phyloP scores from a whole-genome alignment of 192 early-diverging fungal genomes.

The Gaertneriomyces semiglobifer region DNA sequence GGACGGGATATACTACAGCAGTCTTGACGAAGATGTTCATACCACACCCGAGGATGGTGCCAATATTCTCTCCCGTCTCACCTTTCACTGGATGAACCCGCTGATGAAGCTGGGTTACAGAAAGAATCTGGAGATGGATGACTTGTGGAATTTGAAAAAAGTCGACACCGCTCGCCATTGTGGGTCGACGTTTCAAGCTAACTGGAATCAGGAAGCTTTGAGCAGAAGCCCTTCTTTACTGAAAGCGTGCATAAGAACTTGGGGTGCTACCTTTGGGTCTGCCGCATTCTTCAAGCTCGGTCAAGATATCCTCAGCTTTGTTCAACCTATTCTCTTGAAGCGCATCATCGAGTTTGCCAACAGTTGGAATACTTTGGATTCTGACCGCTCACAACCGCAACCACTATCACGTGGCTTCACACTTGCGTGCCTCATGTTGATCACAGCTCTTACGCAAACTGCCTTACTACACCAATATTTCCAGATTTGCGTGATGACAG shows the following conservation, averaged over 20 bases:
- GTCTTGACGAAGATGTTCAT: conserved; percentile 33
- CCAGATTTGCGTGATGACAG: conserved; percentile 72
- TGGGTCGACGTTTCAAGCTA: conserved; percentile 57
- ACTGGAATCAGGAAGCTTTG: conserved; percentile 70
- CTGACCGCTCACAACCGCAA: conserved; percentile 32
- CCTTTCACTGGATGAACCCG: conserved; percentile 89
- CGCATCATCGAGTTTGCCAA: conserved; percentile 57
- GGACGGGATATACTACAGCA: conserved; percentile 31
- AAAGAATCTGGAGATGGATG: conserved; percentile 69
- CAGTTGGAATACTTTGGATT: conserved; percentile 30
- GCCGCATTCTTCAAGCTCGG: conserved; percentile 73
- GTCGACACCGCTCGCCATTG: conserved; percentile 59
- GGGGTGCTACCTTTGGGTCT: conserved; percentile 64
- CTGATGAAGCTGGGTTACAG: conserved; percentile 75
- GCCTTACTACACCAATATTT: conserved; percentile 85
- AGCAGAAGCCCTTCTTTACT: conserved; percentile 70
- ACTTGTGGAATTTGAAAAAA: conserved; percentile 66
- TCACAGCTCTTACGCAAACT: conserved; percentile 70
- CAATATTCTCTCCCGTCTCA: conserved; percentile 76
- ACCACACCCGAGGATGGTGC: conserved; percentile 71
- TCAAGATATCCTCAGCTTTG: conserved; percentile 74
- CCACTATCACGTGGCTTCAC: conserved; percentile 71
- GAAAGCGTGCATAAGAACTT: conserved; percentile 54
- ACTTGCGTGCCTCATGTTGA: conserved; percentile 81
- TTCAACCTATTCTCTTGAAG: conserved; percentile 74